Conservation (phyloP, 2,329 filamentous ascomycete species). For the Colletotrichum sp. region DNA sequence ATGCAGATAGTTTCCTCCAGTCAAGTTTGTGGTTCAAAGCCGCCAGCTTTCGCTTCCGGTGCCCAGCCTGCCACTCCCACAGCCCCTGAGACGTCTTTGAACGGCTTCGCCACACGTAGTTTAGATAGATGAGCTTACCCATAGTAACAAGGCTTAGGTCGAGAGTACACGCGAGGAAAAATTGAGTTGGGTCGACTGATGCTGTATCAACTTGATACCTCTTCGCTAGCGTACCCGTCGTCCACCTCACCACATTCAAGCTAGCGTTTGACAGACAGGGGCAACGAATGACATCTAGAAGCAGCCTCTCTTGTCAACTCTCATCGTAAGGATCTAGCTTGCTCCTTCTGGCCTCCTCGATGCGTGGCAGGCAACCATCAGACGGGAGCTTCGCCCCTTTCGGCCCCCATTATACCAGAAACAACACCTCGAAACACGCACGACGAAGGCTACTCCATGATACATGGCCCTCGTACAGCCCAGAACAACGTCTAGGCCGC, state of each 20-base stretch:
- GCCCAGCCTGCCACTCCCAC: neutral
- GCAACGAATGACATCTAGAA: neutral
- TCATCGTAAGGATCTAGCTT: neutral
- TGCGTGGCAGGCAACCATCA: neutral
- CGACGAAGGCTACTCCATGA: neutral
- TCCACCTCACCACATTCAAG: neutral
- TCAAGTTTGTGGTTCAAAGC: neutral
- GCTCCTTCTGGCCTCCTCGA: neutral
- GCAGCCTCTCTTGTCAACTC: neutral
- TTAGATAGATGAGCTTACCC: neutral
- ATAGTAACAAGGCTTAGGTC: neutral
- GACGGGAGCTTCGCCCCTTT: neutral
- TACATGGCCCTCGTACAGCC: accelerated
- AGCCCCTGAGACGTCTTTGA: neutral
- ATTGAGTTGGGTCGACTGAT: neutral
- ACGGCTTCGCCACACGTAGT: neutral
- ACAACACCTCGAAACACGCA: neutral
- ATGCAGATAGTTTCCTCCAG: neutral
- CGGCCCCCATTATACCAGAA: neutral
- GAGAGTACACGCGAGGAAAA: neutral
- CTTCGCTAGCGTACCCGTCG: neutral
- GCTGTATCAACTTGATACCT: neutral
- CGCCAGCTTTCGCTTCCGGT: neutral
- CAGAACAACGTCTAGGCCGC: neutral
- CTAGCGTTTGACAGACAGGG: neutral